Conservation (phyloP, 768 basidiomycete genomes). For the Hirschioporus abietinus region DNA sequence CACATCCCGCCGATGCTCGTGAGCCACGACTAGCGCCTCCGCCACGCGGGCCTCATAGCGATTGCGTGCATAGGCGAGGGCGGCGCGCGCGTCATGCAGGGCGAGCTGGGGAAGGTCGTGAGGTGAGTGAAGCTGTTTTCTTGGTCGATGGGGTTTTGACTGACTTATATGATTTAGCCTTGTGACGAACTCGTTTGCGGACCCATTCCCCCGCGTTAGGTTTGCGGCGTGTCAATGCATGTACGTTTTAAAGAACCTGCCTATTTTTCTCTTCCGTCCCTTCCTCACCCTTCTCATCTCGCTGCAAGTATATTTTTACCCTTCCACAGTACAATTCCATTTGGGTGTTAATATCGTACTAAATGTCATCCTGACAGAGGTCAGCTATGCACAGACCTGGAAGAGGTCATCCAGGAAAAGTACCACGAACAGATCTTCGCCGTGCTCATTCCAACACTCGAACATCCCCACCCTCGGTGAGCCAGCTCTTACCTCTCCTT, state of each 20-base stretch:
- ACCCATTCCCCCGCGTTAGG: slow-evolving; percentile 69
- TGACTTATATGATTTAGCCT: slow-evolving; percentile 38
- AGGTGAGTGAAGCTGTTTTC: slow-evolving; percentile 42
- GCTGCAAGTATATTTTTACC: no score
- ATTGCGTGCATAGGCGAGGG: slow-evolving; percentile 85
- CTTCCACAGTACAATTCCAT: no score
- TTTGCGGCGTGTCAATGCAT: slow-evolving; percentile 82
- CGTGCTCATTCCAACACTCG: slow-evolving; percentile 65
- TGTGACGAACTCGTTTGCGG: slow-evolving; percentile 71
- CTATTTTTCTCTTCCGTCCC: background rate
- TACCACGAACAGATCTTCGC: slow-evolving; percentile 66
- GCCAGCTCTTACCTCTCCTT: slow-evolving; percentile 13
- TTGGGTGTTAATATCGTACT: no score
- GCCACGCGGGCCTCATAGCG: slow-evolving; percentile 85
- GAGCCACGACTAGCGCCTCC: slow-evolving; percentile 76
- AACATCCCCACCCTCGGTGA: slow-evolving; percentile 70
- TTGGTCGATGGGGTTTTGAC: background rate
- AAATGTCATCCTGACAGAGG: slow-evolving; percentile 42
- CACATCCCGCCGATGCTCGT: slow-evolving; percentile 79
- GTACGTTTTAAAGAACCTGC: slow-evolving; percentile 43
- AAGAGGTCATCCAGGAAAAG: slow-evolving; percentile 73
- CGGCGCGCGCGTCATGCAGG: slow-evolving; percentile 64
- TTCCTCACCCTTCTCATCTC: slow-evolving; percentile 12
- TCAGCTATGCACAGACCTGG: slow-evolving; percentile 85
- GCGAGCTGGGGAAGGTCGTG: slow-evolving; percentile 76